A percentile compares a stretch with the other conserved stretches of the same genome.
Evolutionary conservation across 495 filamentous ascomycete species (phyloP).

Genomic region (Pyrenula aspistea): DNA sequence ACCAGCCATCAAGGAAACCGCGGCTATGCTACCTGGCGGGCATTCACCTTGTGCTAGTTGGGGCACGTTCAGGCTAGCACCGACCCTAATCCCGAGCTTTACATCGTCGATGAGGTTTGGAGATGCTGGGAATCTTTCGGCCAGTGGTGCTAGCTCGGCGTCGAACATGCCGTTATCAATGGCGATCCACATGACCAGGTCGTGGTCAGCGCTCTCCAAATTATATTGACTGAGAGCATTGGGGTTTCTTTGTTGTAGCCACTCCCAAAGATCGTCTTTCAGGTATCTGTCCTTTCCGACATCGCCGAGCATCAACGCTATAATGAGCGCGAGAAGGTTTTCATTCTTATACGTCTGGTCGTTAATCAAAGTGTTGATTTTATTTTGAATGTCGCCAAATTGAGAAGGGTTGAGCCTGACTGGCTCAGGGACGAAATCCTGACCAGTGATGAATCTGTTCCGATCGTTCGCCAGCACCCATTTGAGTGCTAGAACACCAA

Average conservation of each 20-base stretch:
- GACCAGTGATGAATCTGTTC: conserved; percentile 12
- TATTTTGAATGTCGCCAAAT: neutral
- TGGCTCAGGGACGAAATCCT: neutral
- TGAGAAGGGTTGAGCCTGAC: conserved; percentile 1
- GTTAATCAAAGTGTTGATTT: neutral
- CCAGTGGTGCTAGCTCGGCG: conserved; percentile 11
- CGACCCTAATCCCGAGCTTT: conserved; percentile 20
- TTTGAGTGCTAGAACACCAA: conserved; percentile 18
- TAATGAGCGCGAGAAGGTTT: conserved; percentile 17
- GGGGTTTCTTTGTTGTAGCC: too few species aligned
- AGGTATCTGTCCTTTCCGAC: conserved; percentile 25
- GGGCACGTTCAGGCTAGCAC: conserved; percentile 26
- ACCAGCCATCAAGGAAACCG: conserved; percentile 9
- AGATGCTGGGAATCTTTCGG: conserved; percentile 10
- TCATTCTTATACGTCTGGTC: neutral
- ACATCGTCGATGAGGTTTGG: conserved; percentile 6
- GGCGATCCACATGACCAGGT: neutral
- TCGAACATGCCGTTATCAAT: conserved; percentile 20
- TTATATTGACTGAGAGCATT: neutral
- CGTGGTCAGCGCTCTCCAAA: neutral
- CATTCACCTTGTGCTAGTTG: conserved; percentile 24
- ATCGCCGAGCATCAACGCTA: conserved; percentile 23
- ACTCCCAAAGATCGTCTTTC: conserved; percentile 10
- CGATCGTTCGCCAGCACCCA: conserved; percentile 21
- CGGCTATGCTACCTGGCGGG: conserved; percentile 14